Base-by-base conservation (phyloP, 768 basidiomycete genomes). In the Peribolospora baueri region DNA sequence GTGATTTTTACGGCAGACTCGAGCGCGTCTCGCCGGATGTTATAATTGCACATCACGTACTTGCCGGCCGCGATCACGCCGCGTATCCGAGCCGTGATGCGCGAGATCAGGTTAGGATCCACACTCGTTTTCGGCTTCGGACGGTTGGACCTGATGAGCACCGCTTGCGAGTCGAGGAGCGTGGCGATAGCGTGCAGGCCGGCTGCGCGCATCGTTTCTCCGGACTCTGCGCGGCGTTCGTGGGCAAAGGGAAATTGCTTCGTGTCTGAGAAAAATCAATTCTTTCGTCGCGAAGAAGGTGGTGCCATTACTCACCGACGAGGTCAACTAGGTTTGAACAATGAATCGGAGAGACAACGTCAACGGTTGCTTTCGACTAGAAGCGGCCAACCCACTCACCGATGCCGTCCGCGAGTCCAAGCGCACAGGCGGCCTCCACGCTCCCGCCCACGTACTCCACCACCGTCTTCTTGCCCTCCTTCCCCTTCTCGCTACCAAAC, bases 121-220 rank as follows among this genome's bases (percentile, higher is more conserved):
- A 77, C 69, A 3, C 79, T 73, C 58, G 79, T 74, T 59, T 82
- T 84, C 0, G 74, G 72, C 13, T 69, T 68, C 52, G 61, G 70
- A 42, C 57, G 62, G 14, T 59, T 54, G 11, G 69, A 85, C 58
- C 79, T 82, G 73, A 98, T 93, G 42, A 98, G 77, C 53, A 95
- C 84, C 8, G 91, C 90, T 69, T 98, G 82, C 0, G 81, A 77
- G 46, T 79, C 68, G 54, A 98, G 75, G 8, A 98, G 66, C 7
- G 87, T 95, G 10, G 80, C 82, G 63, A 98, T 95, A 46, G 91
- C 79, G 66, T 84, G 84, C 54, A 97, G 73, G 43, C 91, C 93
- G 0, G 90, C 90, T 37, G 91, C 93, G 42, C 91, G 84, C 93
- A 98, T 98, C 6, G 93, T 98, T 63, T 98, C 93, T 47, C 93